Base-by-base conservation (phyloP, 1,284 basidiomycete genomes). In the Wolfiporia cocos region DNA sequence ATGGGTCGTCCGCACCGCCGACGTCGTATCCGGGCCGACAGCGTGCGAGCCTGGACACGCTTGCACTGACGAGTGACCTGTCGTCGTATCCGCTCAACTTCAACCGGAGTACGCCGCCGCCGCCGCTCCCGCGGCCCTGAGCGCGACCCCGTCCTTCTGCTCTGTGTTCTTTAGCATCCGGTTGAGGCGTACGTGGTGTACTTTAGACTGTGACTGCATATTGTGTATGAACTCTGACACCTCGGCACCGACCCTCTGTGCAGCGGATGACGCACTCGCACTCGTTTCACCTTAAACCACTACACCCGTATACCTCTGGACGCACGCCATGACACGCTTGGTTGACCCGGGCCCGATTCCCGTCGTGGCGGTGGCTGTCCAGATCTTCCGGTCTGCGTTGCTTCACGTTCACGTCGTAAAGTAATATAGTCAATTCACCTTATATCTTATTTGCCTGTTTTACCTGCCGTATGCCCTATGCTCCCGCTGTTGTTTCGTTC, bases 1-100 rank as follows among this genome's bases (percentile, higher is more conserved):
- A 51, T 22, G 41, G 44, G 18, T 44, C 50, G n/a, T 44, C 43
- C 18, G 39, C 50, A 15, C 43, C 54, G 20, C 56, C 58, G 28
- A 53, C 54, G 20, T 53, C 49, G 40, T 43, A 48, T 33, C 32
- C 44, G 33, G 55, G 53, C 23, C 72, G 76, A 37, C 75, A 82
- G 58, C 74, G 87, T 41, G 86, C 86, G 18, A 90, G 86, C 58
- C 64, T 90, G 51, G 86, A 90, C 54, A 90, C 86, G 2, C 68
- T 90, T 26, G 86, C 82, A 7, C 69, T 90, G 42, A 89, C 87
- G 48, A 81, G 73, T 52, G 87, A 88, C 61, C 62, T 90, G 41
- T 79, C 84, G 31, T 83, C 84, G 17, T 89, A 86, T 57, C 86
- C 87, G 21, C 70, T 90, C 41, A 77, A 74, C 32, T 85, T 85